Conservation (phyloP, 495 filamentous ascomycete species). For the Tuber magnatum region DNA sequence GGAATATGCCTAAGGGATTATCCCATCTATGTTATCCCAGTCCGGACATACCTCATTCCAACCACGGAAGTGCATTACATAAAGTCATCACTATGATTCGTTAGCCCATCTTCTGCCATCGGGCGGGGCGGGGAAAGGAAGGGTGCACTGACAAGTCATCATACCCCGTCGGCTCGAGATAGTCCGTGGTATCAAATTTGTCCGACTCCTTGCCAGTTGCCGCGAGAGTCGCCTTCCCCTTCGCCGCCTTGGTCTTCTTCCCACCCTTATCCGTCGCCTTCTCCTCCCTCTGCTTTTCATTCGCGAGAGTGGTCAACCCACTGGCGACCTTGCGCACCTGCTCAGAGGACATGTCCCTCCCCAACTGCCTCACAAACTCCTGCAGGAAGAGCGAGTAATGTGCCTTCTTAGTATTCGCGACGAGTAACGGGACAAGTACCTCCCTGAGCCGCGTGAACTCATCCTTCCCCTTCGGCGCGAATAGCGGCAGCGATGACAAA, state of each 20-base stretch:
- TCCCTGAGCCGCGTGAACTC: conserved; percentile 72
- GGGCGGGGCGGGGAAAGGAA: conserved; percentile 9
- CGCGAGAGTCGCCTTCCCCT: conserved; percentile 80
- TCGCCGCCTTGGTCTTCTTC: conserved; percentile 92
- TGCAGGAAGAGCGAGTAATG: conserved; percentile 83
- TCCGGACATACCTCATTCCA: not conserved
- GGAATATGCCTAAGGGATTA: not conserved
- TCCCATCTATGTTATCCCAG: not conserved
- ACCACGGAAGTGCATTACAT: conserved; percentile 48
- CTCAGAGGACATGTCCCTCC: conserved; percentile 77
- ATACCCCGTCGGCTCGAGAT: conserved; percentile 52
- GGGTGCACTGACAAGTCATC: conserved; percentile 72
- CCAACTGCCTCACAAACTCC: conserved; percentile 79
- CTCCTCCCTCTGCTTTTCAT: conserved; percentile 99
- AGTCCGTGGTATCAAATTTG: conserved; percentile 61
- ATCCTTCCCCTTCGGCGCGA: conserved; percentile 79
- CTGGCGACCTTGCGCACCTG: conserved; percentile 94
- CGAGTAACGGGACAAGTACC: conserved; percentile 66
- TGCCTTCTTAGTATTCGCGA: conserved; percentile 70
- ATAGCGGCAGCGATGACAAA: conserved; percentile 67
- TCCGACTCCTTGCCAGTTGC: conserved; percentile 57
- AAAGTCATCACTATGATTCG: conserved; percentile 53
- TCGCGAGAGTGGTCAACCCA: conserved; percentile 72
- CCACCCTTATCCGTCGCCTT: conserved; percentile 86
- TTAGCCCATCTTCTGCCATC: conserved; percentile 7